These are phyloP conservation scores for Penicillium verhagenii DNA, from an alignment of 495 filamentous ascomycete genomes.

Conservation along the genomic window DNA sequence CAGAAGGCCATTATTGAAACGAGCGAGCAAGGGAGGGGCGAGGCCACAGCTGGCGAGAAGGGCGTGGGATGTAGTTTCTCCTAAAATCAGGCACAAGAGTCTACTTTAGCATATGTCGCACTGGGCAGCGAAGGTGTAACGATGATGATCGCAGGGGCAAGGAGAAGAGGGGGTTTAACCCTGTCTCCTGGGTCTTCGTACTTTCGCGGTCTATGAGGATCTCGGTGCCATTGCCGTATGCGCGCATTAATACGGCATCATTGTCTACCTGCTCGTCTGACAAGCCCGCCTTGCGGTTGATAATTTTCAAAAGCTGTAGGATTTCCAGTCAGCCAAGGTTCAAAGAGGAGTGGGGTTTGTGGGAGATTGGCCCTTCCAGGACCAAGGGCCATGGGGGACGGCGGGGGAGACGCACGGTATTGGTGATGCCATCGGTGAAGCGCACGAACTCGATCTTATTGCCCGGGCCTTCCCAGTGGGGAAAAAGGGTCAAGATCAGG, in stretches of 20 bases:
- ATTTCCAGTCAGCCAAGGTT: not conserved
- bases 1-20: constrained; percentile 94
- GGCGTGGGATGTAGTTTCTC: constrained; percentile 67
- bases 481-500: constrained; percentile 76
- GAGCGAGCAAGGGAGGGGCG: constrained; percentile 82
- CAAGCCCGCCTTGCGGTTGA: constrained; percentile 75
- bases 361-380: not conserved
- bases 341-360: too few relatives aligned
- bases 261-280: constrained; percentile 76
- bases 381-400: constrained; percentile 1
- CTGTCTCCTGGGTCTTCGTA: constrained; percentile 45
- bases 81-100: constrained; percentile 38
- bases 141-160: constrained; percentile 4
- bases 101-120: constrained; percentile 42
- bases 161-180: constrained; percentile 6
- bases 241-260: constrained; percentile 86
- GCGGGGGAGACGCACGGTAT: constrained; percentile 63
- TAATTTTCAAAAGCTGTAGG: constrained; percentile 72
- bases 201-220: constrained; percentile 95
- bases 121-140: constrained; percentile 25
- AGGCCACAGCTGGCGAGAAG: constrained; percentile 76
- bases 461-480: constrained; percentile 73
- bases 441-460: constrained; percentile 83
- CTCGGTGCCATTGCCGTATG: constrained; percentile 92
- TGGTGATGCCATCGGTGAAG: constrained; percentile 98